A percentile compares a stretch with the other conserved stretches of the same genome.
phyloP scores from a whole-genome alignment of 768 basidiomycete genomes.

The Ramaria sp. region DNA sequence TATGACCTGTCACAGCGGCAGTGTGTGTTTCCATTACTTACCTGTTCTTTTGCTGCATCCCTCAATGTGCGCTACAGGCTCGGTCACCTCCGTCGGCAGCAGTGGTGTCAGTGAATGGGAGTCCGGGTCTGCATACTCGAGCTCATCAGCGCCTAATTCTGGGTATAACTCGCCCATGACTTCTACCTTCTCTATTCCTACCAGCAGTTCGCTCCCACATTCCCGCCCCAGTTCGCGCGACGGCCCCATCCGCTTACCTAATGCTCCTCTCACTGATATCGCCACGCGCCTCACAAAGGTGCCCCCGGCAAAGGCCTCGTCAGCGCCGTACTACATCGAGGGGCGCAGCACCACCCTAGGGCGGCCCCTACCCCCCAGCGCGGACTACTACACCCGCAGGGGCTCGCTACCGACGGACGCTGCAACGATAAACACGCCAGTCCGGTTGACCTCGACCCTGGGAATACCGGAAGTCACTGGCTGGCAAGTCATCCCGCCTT shows the following conservation, averaged over 20 bases:
- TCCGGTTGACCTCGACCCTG: background rate
- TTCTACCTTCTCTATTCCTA: slow-evolving; percentile 47
- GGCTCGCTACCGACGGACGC: slow-evolving; percentile 19
- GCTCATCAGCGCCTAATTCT: slow-evolving; percentile 44
- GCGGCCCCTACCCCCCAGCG: slow-evolving; percentile 7
- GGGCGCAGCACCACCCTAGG: slow-evolving; percentile 14
- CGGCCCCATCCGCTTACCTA: slow-evolving; percentile 59
- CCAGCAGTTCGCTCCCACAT: slow-evolving; percentile 31
- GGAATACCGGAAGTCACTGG: slow-evolving; percentile 4
- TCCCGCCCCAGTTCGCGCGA: slow-evolving; percentile 30
- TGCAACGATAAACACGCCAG: background rate
- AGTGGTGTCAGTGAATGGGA: slow-evolving; percentile 68
- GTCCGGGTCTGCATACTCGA: slow-evolving; percentile 22
- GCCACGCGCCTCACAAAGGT: slow-evolving; percentile 27
- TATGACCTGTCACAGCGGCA: slow-evolving; percentile 20
- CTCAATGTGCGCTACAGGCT: slow-evolving; percentile 1
- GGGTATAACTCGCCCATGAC: slow-evolving; percentile 58
- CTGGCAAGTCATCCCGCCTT: slow-evolving; percentile 3
- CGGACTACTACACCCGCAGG: slow-evolving; percentile 17
- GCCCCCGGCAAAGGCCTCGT: slow-evolving; percentile 22
- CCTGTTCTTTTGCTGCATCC: slow-evolving; percentile 30
- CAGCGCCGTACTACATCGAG: slow-evolving; percentile 22
- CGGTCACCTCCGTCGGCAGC: slow-evolving; percentile 22
- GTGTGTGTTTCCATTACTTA: slow-evolving; percentile 50
- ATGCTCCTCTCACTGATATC: slow-evolving; percentile 60